A percentile compares a stretch with the other conserved stretches of the same genome.
These are phyloP conservation scores for Coriolopsis trogii DNA, from an alignment of 1,284 basidiomycete species.

Conservation along the genomic window DNA sequence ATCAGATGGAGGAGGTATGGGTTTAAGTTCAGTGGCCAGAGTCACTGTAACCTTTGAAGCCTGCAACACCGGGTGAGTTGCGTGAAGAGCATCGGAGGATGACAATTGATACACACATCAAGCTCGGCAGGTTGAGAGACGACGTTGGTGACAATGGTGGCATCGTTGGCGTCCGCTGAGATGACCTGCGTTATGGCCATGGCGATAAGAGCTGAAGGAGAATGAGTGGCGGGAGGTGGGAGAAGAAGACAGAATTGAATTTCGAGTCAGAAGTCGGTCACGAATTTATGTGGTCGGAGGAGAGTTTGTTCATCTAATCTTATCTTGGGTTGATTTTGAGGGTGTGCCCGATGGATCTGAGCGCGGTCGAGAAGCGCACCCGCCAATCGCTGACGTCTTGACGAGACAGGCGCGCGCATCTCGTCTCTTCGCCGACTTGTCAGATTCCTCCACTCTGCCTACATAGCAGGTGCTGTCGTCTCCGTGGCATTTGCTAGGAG, in stretches of 20 bases:
- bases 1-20: slow-evolving; percentile 41
- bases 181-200: slow-evolving; percentile 9
- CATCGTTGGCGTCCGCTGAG: not conserved
- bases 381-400: too few relatives aligned
- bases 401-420: too few relatives aligned
- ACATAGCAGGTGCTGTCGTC: too few relatives aligned
- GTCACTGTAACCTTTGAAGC: slow-evolving; percentile 47
- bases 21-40: slow-evolving; percentile 39
- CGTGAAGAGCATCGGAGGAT: not conserved
- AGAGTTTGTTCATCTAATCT: slow-evolving; percentile 21
- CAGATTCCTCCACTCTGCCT: too few relatives aligned
- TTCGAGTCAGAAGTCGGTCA: slow-evolving; percentile 13
- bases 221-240: not conserved
- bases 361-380: not conserved
- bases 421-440: too few relatives aligned
- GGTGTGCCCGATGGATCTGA: slow-evolving; percentile 5
- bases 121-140: slow-evolving; percentile 15
- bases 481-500: too few relatives aligned
- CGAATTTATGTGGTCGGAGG: not conserved
- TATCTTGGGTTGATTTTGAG: slow-evolving; percentile 12
- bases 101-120: slow-evolving; percentile 12
- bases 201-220: slow-evolving; percentile 8
- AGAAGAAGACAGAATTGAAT: not conserved
- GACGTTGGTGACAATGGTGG: not conserved
- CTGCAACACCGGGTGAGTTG: slow-evolving; percentile 36